Percentiles rank a stretch among this genome's conserved stretches.
These are phyloP conservation scores for Scheffersomyces illinoinensis DNA, from an alignment of 1,139 yeast genomes.

Conservation along the genomic window DNA sequence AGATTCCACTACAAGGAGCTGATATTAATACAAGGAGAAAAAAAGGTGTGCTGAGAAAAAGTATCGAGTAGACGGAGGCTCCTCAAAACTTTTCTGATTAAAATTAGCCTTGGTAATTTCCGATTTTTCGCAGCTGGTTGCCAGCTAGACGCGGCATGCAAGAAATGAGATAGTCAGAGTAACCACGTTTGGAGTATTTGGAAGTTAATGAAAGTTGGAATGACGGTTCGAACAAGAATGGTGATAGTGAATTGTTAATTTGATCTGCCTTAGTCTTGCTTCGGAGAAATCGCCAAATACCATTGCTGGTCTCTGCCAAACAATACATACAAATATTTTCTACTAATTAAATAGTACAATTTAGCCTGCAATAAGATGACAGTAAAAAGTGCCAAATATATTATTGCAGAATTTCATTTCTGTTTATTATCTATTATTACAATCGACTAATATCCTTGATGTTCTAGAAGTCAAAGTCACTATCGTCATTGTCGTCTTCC, in stretches of 20 bases:
- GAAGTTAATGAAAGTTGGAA: background rate
- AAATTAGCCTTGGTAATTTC: constrained; percentile 6
- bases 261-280: constrained; percentile 1
- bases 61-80: background rate
- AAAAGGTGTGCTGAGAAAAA: background rate
- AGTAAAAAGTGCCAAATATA: background rate
- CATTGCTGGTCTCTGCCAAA: background rate
- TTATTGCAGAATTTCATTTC: background rate
- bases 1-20: background rate
- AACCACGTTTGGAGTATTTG: constrained; percentile 7
- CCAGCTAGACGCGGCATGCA: too few relatives aligned
- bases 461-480: constrained; percentile 30
- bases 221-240: background rate
- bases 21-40: background rate
- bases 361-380: background rate
- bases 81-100: background rate
- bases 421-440: too few relatives aligned
- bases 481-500: constrained; percentile 23
- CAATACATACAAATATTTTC: too few relatives aligned
- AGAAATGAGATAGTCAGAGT: too few relatives aligned
- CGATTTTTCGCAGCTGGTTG: constrained; percentile 20
- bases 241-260: too few relatives aligned
- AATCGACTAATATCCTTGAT: background rate
- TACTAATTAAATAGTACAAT: too few relatives aligned
- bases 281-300: background rate